These are phyloP conservation scores for Toxoplasma gondii DNA, from an alignment of 169 alveolate genomes.

Conservation along the genomic window DNA sequence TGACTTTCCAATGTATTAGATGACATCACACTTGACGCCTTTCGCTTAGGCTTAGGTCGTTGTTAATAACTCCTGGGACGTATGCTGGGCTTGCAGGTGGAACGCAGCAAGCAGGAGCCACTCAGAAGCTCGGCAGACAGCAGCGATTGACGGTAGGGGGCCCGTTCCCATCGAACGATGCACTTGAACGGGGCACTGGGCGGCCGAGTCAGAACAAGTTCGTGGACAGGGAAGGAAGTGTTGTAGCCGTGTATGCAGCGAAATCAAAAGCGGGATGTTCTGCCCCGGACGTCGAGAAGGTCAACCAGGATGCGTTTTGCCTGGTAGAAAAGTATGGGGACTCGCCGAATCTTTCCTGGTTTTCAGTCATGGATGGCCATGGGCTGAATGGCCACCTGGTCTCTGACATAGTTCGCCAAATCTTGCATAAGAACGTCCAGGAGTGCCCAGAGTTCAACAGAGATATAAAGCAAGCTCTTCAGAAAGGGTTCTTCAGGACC, in stretches of 20 bases:
- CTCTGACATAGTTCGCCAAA: not conserved
- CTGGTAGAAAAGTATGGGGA: slow-evolving; percentile 21
- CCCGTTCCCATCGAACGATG: not conserved
- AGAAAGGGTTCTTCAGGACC: not conserved
- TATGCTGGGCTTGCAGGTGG: not conserved
- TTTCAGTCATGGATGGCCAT: slow-evolving; percentile 53
- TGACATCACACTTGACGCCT: too few relatives aligned
- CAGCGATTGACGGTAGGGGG: slow-evolving; percentile 30
- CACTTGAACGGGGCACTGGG: not conserved
- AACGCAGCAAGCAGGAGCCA: not conserved
- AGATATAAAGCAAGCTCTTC: slow-evolving; percentile 33
- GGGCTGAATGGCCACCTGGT: slow-evolving; percentile 49
- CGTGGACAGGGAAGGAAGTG: slow-evolving; percentile 14
- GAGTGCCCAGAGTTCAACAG: not conserved
- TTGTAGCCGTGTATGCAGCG: not conserved
- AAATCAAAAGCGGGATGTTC: slow-evolving; percentile 32
- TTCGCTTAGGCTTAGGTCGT: too few relatives aligned
- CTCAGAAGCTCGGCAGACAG: not conserved
- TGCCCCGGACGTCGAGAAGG: slow-evolving; percentile 33
- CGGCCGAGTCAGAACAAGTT: not conserved
- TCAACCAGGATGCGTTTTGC: slow-evolving; percentile 42
- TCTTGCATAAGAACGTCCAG: slow-evolving; percentile 17
- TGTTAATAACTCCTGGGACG: too few relatives aligned
- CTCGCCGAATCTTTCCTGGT: not conserved
- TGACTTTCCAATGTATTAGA: too few relatives aligned